phyloP scores from a whole-genome alignment of 139 green algal species.

The Coccomyxa sp. region DNA sequence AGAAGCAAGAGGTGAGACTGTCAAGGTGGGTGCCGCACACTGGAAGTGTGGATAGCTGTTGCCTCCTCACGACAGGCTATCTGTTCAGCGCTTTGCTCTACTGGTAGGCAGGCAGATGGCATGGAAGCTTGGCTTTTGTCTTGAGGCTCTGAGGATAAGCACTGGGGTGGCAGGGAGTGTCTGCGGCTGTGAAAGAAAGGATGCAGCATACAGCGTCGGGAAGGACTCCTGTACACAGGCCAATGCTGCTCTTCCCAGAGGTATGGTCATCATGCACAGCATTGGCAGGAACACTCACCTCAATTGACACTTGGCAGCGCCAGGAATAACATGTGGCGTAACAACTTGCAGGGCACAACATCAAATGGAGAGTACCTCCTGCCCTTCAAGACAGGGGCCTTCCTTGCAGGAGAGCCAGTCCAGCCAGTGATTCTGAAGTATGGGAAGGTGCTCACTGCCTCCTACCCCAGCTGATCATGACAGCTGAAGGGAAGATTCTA shows the following conservation, averaged over 20 bases:
- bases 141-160: too few relatives aligned
- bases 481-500: too few relatives aligned
- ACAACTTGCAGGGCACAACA: conserved; percentile 85
- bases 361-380: conserved; percentile 86
- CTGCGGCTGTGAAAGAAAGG: conserved; percentile 22
- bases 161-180: conserved; percentile 37
- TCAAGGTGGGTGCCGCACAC: background rate
- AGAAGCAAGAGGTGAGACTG: conserved; percentile 32
- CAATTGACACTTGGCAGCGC: too few relatives aligned
- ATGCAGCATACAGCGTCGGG: background rate
- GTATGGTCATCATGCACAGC: conserved; percentile 6
- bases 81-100: background rate
- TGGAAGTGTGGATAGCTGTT: background rate
- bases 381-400: conserved; percentile 87
- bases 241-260: conserved; percentile 66
- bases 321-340: conserved; percentile 5
- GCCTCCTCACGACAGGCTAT: background rate
- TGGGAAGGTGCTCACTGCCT: conserved; percentile 24
- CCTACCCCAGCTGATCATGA: too few relatives aligned
- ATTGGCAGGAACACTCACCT: too few relatives aligned
- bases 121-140: too few relatives aligned
- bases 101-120: too few relatives aligned
- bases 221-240: conserved; percentile 15
- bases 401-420: conserved; percentile 82
- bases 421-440: conserved; percentile 80